Base-by-base conservation (phyloP, 73 alveolate species). In the Loxodes magnus region DNA sequence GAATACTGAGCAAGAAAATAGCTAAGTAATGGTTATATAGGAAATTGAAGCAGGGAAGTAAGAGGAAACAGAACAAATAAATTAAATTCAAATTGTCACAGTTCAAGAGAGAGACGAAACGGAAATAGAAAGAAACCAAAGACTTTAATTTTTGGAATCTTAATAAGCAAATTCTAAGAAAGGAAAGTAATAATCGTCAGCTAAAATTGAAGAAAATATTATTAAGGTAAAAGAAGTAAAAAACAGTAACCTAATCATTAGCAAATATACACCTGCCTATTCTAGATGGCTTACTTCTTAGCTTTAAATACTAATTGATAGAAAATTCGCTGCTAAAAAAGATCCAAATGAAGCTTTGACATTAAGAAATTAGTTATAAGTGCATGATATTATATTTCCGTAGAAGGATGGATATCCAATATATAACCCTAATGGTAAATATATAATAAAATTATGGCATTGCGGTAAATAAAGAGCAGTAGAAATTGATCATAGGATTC, bases 351-450 rank as follows among this genome's bases (percentile, higher is more conserved):
- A 92, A 2, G 74, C 82, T 34, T 94, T 90, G 80, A 58, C 79
- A 43, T 63, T 93, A 3, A 77, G 89, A 75, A 67, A 82, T 54
- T 82, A 93, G 59, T 90, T 93, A n/a, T 93, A 73, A n/a, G n/a
- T n/a, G n/a, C n/a, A n/a, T n/a, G n/a, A n/a, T n/a, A n/a, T n/a
- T n/a, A 93, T 93, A n/a, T 93, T 69, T 61, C 99, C 99, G 3
- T 84, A 93, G 74, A 85, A 93, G 63, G 94, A 93, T 70, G 98
- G 98, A 9, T 82, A 76, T 20, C 99, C 99, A 20, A 72, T 77
- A 12, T 74, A 70, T 46, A 86, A 88, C 38, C 97, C 96, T 0
- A 56, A 79, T 62, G 99, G 99, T 1, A 93, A 81, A 61, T 93
- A 93, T 66, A 68, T 87, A 62, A 88, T 93, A 12, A 93, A 90